Percentiles rank a stretch among this genome's conserved stretches.
These are phyloP conservation scores for Globisporangium rhizosaccharum DNA, from an alignment of 352 stramenopile species.

Conservation along the genomic window DNA sequence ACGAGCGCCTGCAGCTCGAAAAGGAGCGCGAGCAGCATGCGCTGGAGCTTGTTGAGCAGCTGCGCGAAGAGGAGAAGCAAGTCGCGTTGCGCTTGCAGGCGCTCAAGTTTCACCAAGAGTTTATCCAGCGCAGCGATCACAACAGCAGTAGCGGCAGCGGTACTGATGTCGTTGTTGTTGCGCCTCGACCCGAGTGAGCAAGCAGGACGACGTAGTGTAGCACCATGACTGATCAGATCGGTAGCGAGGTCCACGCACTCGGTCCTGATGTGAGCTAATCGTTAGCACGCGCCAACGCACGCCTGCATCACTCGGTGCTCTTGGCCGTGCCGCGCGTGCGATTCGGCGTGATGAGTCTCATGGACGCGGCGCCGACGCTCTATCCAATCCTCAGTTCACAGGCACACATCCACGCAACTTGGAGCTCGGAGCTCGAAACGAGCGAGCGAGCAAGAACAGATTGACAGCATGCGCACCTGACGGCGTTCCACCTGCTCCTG, in stretches of 20 bases:
- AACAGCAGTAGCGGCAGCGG: not conserved
- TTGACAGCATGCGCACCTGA: no score
- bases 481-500: not conserved
- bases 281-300: no score
- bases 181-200: not conserved
- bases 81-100: conserved; percentile 44
- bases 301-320: no score
- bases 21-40: conserved; percentile 36
- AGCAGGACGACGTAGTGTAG: not conserved
- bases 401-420: no score
- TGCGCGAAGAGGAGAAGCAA: conserved; percentile 57
- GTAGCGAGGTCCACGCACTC: not conserved
- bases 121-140: conserved; percentile 23
- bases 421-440: no score
- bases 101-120: conserved; percentile 47
- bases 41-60: conserved; percentile 27
- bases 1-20: conserved; percentile 29
- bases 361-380: no score
- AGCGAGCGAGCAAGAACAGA: no score
- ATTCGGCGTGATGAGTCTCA: no score
- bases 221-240: not conserved
- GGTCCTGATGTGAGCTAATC: no score
- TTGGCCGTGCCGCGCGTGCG: no score
- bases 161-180: not conserved
- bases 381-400: no score